phyloP scores from a whole-genome alignment of 2,329 filamentous ascomycete species.

The Arthrobotrys megalospora region DNA sequence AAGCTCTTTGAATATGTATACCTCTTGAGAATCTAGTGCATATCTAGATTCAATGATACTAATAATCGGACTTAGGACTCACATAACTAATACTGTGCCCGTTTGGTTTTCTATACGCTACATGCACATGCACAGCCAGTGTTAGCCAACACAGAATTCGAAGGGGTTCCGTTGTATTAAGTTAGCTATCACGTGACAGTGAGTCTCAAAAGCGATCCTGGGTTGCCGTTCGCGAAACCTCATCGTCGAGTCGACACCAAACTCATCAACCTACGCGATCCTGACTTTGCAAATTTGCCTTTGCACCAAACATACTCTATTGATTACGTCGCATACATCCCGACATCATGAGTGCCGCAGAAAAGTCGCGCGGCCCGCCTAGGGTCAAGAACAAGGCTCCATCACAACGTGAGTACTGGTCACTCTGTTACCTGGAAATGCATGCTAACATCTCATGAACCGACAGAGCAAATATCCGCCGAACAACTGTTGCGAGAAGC shows the following conservation, averaged over 20 bases:
- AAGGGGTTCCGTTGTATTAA: background rate
- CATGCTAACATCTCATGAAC: conserved; percentile 57
- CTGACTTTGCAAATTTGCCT: background rate
- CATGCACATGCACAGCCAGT: too few species aligned
- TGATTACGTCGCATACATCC: conserved; percentile 12
- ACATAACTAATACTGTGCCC: background rate
- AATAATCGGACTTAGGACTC: too few species aligned
- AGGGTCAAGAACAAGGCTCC: conserved; percentile 99
- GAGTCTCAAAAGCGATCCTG: background rate
- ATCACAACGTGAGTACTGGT: conserved; percentile 72
- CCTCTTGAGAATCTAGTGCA: too few species aligned
- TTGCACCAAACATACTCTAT: background rate
- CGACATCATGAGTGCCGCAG: conserved; percentile 75
- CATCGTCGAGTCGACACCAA: conserved; percentile 7
- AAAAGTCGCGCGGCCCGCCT: conserved; percentile 89
- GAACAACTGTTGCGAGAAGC: conserved; percentile 98
- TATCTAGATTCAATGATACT: too few species aligned
- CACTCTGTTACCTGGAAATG: conserved; percentile 5
- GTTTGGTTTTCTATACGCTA: background rate
- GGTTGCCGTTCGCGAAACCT: conserved; percentile 28
- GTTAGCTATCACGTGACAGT: conserved; percentile 37
- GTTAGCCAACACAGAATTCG: conserved; percentile 1
- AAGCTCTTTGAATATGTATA: too few species aligned
- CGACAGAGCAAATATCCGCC: conserved; percentile 85
- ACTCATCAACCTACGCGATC: conserved; percentile 51